Conservation (phyloP, 306 rosid genomes). For the Fragaria nilgerrensis region DNA sequence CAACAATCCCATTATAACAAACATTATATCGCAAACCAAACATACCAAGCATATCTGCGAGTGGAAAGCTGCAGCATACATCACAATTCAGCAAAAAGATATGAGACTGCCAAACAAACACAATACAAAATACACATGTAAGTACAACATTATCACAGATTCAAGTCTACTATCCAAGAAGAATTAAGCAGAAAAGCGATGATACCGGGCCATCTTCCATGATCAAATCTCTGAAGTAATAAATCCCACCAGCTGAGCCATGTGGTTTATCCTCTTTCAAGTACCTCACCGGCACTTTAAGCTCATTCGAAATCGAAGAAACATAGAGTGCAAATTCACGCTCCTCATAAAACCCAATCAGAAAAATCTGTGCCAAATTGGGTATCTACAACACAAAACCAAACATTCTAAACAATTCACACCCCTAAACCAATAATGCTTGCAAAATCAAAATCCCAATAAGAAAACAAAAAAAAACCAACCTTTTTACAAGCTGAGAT, state of each 20-base stretch:
- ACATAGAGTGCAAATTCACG: conserved; percentile 89
- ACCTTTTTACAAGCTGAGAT: conserved; percentile 95
- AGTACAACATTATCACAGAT: background rate
- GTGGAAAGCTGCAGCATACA: conserved; percentile 95
- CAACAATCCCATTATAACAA: background rate
- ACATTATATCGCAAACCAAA: conserved; percentile 4
- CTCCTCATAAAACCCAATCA: conserved; percentile 90
- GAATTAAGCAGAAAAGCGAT: background rate
- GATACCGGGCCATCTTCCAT: conserved; percentile 91
- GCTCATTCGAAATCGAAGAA: conserved; percentile 89
- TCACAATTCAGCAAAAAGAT: conserved; percentile 88
- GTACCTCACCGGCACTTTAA: conserved; percentile 95
- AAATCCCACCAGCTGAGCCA: conserved; percentile 91
- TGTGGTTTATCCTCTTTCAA: conserved; percentile 97
- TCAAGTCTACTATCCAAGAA: background rate
- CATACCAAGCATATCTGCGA: conserved; percentile 87
- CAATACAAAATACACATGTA: conserved; percentile 1
- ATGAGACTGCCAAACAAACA: conserved; percentile 65
- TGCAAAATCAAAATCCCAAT: conserved; percentile 3
- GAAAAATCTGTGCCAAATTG: conserved; percentile 78
- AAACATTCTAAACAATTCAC: background rate
- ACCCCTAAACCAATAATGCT: background rate
- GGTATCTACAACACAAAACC: conserved; percentile 53
- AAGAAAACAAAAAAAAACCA: conserved; percentile 22
- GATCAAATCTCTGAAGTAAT: conserved; percentile 75